Percentiles rank a stretch among this genome's conserved stretches.
Conservation (phyloP, 2,329 filamentous ascomycete species). For the Chrysoporthe cubensis region DNA sequence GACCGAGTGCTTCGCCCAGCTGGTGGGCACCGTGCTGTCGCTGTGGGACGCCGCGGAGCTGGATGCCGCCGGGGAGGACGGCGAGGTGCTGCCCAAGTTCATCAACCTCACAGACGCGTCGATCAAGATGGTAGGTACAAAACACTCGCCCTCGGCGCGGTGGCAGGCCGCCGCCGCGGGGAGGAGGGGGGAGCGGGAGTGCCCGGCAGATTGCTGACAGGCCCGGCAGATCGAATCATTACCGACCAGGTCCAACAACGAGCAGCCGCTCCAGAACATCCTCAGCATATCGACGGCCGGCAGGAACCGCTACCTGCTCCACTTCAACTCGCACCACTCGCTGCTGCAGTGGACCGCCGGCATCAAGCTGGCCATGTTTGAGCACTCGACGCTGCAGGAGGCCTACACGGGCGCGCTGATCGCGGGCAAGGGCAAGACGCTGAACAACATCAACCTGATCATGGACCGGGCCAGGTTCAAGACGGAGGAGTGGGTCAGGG, state of each 20-base stretch:
- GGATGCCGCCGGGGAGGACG: slow-evolving; percentile 82
- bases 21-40: slow-evolving; percentile 92
- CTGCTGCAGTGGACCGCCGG: slow-evolving; percentile 94
- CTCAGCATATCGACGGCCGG: slow-evolving; percentile 94
- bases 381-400: slow-evolving; percentile 90
- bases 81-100: slow-evolving; percentile 61
- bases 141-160: too few relatives aligned
- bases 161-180: neutral
- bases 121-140: slow-evolving; percentile 82
- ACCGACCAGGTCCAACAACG: slow-evolving; percentile 75
- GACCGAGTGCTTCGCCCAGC: slow-evolving; percentile 96
- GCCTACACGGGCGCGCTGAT: slow-evolving; percentile 96
- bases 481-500: slow-evolving; percentile 91
- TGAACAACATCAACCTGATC: slow-evolving; percentile 90
- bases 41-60: slow-evolving; percentile 94
- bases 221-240: slow-evolving; percentile 77
- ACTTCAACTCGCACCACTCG: slow-evolving; percentile 94
- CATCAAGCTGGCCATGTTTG: slow-evolving; percentile 91
- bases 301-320: slow-evolving; percentile 90
- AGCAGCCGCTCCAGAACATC: slow-evolving; percentile 88
- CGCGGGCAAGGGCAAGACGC: slow-evolving; percentile 84
- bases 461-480: slow-evolving; percentile 79
- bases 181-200: neutral
- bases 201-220: slow-evolving; percentile 28
- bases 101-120: slow-evolving; percentile 97